Evolutionary conservation across 345 rosid species (phyloP), one percentile per base, ranked within the genome.

Genomic region (Eucalyptus sideroxylon): DNA sequence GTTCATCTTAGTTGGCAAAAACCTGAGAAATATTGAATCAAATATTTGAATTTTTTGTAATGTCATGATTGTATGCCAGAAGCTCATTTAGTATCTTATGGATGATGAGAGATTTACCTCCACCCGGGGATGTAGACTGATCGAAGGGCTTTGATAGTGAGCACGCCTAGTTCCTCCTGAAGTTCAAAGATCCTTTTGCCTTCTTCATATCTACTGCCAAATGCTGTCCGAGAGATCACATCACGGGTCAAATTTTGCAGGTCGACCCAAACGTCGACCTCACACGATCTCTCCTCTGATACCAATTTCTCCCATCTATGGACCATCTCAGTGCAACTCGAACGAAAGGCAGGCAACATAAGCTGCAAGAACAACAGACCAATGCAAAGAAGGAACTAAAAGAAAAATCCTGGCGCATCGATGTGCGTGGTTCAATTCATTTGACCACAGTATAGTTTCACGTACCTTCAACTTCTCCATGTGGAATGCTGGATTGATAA

Each of bases 1-100:
- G 86, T 92, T 93, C 86, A n/a, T 83, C 89, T 67, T 92, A 6
- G 96, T 94, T 24, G 96, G 96, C 50, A 95, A 80, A 89, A 92
- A 94, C 88, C 96, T 94, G 51, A 26, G 45, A 88, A 88, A 21
- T 65, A 45, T 45, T 47, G 30, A 13, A 45, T 42, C 45, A n/a
- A n/a, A n/a, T n/a, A 65, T 1, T 37, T 47, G n/a, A 17, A 45
- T 19, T 14, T 62, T 50, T 47, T 21, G 14, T 8, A 23, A 30
- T 8, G 80, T 88, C 60, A 23, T 88, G 86, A 72, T 86, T 15
- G 60, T 50, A 40, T 50, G 40, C 30, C 2, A 17, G 44, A 86
- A 16, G 42, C 80, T 67, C 42, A 31, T 67, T 31, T 31, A 16
- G 42, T 31, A 31, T 19, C 42, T 67, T 31, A 67, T 31, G 42